Evolutionary conservation across 2,329 filamentous ascomycete genomes (phyloP).

Genomic region (Cordyceps tenuipes): DNA sequence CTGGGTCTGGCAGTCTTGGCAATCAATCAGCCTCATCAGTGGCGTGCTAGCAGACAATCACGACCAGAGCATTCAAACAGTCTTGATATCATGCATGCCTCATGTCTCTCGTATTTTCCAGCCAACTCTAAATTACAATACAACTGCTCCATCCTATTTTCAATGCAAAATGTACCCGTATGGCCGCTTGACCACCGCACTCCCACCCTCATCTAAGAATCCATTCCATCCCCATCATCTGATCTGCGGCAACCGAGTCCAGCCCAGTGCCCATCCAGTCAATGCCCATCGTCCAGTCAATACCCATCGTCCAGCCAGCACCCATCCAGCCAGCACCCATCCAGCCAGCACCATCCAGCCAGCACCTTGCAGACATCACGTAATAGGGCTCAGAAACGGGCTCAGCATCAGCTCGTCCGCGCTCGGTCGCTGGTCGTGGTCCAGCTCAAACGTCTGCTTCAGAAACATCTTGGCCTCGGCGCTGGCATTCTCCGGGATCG

Average conservation of each 20-base stretch:
- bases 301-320: too few relatives aligned
- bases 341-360: background rate
- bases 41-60: background rate
- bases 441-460: conserved; percentile 85
- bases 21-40: background rate
- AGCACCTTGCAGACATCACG: conserved; percentile 28
- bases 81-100: background rate
- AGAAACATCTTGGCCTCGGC: conserved; percentile 79
- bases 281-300: too few relatives aligned
- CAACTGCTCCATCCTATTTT: background rate
- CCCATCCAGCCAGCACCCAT: background rate
- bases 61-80: background rate
- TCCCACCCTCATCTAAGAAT: background rate
- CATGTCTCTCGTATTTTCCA: background rate
- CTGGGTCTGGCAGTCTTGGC: too few relatives aligned
- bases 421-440: conserved; percentile 84
- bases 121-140: conserved; percentile 6
- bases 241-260: background rate
- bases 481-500: conserved; percentile 79
- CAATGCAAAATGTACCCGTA: conserved; percentile 4
- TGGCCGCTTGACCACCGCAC: background rate
- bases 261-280: background rate
- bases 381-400: conserved; percentile 70
- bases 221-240: background rate
- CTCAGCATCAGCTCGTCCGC: conserved; percentile 84